Base-by-base conservation (phyloP, 2,329 filamentous ascomycete genomes). In the Chaetomiaceae sp. region DNA sequence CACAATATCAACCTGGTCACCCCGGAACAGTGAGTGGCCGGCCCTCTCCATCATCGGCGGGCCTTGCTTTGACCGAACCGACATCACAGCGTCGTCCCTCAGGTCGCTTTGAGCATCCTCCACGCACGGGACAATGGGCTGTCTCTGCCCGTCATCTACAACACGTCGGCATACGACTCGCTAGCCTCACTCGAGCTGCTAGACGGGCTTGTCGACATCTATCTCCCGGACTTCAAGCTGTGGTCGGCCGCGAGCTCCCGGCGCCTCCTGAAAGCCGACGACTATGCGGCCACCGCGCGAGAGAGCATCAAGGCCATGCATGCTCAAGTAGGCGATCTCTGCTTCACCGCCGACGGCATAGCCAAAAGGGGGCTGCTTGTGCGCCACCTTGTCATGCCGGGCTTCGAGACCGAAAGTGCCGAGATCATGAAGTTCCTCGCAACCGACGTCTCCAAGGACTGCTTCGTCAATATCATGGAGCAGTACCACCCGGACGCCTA, bases 1-100 rank as follows among this genome's bases (percentile, higher is more conserved):
- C 89, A 95, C 72, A 94, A 94, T 66, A 91, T 95, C 75, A 94
- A 95, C 67, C 80, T 92, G 20, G 80, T 95, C 53, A 95, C 89
- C 0, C 89, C 89, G 0, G 89, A 95, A 66, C 90, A 95, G 54
- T 58, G 37, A 56, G 59, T 58, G n/a, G 21, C 34, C 18, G 25
- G 33, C 11, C 4, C 27, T 7, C 36, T 11, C n/a, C n/a, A n/a
- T n/a, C n/a, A n/a, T 41, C 8, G 10, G 9, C 40, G 20, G 8
- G n/a, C n/a, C 25, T 20, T 36, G 6, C 16, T 48, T 48, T 51
- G 34, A 48, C 40, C 27, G 33, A 46, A 11, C 8, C 1, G 27
- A 25, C 41, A 29, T 20, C 25, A 18, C 49, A 60, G 59, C 67
- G 87, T 95, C 16, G 89, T 90, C 4, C 88, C 89, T 0, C 89